Base-by-base conservation (phyloP, 768 basidiomycete species). In the Mycena sanguinolenta region DNA sequence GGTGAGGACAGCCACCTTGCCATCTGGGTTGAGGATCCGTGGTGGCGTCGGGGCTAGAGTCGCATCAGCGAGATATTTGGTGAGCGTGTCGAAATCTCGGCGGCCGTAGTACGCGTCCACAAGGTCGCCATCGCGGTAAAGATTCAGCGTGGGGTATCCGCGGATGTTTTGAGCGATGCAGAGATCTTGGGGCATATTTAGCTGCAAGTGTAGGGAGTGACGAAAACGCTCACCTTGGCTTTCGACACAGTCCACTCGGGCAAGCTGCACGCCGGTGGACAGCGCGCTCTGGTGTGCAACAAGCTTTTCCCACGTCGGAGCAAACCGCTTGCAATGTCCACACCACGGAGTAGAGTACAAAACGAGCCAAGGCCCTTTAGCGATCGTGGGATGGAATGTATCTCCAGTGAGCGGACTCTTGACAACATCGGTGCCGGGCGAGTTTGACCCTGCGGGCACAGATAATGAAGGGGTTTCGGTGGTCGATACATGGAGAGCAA, bases 281-380 rank as follows among this genome's bases (percentile, higher is more conserved):
- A 75, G 82, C 79, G 85, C 81, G 30, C 84, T 84, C 30, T 89
- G 84, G 19, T 81, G n/a, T n/a, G n/a, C 79, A 8, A 88, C 89
- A 8, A 97, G 83, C 59, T 90, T 81, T 49, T 90, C 84, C 95
- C 96, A 98, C 28, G 91, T 95, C 0, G 96, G 92, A 12, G 89
- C 90, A 74, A 98, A 97, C 0, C 81, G 77, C 36, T 86, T 84
- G 79, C 96, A 97, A 77, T 97, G 96, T 6, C 79, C 77, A 75
- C 96, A 98, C 75, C 90, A 92, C 0, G 96, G 95, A 1, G 94
- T 95, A 78, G 89, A 97, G 79, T 93, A 92, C 75, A 97, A 95
- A 54, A 97, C 83, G 69, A 97, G 90, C 92, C 91, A 94, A 90
- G 81, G 16, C 92, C 93, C 0, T 84, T 74, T 34, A 34, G 32